Evolutionary conservation across 805 yeast species (phyloP).

Genomic region (Starmerella davenportii): DNA sequence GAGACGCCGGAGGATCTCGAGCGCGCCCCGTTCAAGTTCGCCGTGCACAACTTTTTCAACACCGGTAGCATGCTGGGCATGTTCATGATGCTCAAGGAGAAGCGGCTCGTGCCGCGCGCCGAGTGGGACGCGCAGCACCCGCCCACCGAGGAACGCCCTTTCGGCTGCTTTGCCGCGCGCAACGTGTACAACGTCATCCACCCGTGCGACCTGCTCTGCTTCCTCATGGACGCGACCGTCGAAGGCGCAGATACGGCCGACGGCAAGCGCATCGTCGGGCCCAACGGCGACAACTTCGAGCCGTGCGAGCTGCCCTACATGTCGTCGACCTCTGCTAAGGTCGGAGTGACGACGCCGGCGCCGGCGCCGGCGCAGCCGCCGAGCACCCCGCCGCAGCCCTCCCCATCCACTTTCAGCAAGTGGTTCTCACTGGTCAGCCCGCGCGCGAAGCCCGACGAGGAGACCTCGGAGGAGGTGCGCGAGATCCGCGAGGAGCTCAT

Average conservation of each 20-base stretch:
- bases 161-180: constrained; percentile 41
- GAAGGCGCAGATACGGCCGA: constrained; percentile 20
- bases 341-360: neutral
- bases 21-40: constrained; percentile 37
- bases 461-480: neutral
- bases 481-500: neutral
- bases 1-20: constrained; percentile 15
- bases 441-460: neutral
- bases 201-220: constrained; percentile 83
- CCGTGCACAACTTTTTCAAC: constrained; percentile 49
- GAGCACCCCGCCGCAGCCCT: neutral
- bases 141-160: constrained; percentile 13
- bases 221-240: constrained; percentile 69
- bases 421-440: neutral
- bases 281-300: constrained; percentile 16
- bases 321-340: neutral
- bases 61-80: constrained; percentile 18
- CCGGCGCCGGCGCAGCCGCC: neutral
- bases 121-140: constrained; percentile 4
- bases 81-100: constrained; percentile 13
- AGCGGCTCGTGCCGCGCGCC: constrained; percentile 7
- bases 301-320: constrained; percentile 15
- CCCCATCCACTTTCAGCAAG: neutral
- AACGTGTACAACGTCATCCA: constrained; percentile 71
- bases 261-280: constrained; percentile 1